Percentiles rank a stretch among this genome's conserved stretches.
Conservation (phyloP, 768 basidiomycete species). For the Kwoniella botswanensis region DNA sequence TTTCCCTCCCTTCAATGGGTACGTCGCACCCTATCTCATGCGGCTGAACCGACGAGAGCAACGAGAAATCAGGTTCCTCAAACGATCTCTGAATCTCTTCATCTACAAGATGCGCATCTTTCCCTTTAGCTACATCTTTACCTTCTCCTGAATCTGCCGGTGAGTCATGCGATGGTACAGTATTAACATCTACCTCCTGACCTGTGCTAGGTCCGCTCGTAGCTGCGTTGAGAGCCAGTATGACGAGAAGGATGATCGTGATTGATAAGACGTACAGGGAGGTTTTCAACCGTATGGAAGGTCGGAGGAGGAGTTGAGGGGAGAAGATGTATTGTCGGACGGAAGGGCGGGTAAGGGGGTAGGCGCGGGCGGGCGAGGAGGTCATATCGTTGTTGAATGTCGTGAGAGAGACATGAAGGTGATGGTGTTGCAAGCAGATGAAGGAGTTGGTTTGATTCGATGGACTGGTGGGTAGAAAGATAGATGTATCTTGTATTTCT, state of each 20-base stretch:
- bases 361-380: constrained; percentile 26
- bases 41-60: constrained; percentile 55
- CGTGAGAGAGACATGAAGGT: background rate
- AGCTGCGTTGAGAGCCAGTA: constrained; percentile 46
- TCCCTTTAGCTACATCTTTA: constrained; percentile 42
- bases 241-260: constrained; percentile 41
- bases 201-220: constrained; percentile 13
- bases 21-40: constrained; percentile 57
- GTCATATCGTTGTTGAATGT: constrained; percentile 6
- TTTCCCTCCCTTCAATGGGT: constrained; percentile 30
- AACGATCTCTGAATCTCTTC: constrained; percentile 56
- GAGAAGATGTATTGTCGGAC: constrained; percentile 12
- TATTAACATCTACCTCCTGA: constrained; percentile 26
- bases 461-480: background rate
- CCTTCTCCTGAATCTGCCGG: constrained; percentile 50
- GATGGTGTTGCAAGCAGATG: background rate
- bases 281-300: constrained; percentile 48
- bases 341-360: constrained; percentile 15
- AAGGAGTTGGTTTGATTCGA: background rate
- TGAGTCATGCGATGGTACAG: constrained; percentile 34
- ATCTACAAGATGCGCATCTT: constrained; percentile 47
- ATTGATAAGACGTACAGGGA: constrained; percentile 38
- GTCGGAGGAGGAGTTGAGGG: constrained; percentile 34
- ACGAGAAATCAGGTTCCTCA: constrained; percentile 58
- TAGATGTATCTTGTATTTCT: too few relatives aligned